These are phyloP conservation scores for Tolypocladium cylindrosporum DNA, from an alignment of 2,329 filamentous ascomycete genomes.

Conservation along the genomic window DNA sequence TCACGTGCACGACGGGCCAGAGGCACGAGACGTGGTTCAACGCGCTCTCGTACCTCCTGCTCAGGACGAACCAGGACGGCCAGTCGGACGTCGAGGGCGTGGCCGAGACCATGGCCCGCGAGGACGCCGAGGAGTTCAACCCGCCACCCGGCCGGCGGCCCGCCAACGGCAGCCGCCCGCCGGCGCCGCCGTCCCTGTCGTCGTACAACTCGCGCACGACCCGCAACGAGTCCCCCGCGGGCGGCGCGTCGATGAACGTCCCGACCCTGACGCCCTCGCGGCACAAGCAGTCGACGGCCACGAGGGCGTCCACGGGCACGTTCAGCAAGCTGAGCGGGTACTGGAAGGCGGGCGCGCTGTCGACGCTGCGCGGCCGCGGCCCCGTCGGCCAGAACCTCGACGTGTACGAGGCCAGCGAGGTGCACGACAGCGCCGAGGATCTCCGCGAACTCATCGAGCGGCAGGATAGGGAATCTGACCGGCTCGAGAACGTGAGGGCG, in stretches of 20 bases:
- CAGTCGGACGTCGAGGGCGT: constrained; percentile 51
- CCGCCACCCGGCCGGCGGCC: constrained; percentile 39
- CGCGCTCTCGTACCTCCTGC: constrained; percentile 81
- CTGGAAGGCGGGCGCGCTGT: constrained; percentile 41
- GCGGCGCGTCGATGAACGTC: constrained; percentile 38
- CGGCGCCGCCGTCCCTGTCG: constrained; percentile 56
- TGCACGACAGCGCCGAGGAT: constrained; percentile 75
- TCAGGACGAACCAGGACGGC: constrained; percentile 61
- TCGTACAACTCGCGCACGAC: constrained; percentile 71
- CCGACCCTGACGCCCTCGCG: constrained; percentile 47
- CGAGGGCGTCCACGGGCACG: constrained; percentile 32
- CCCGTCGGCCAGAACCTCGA: constrained; percentile 31
- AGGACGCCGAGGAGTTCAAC: constrained; percentile 74
- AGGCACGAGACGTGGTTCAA: constrained; percentile 99
- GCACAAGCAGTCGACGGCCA: constrained; percentile 22
- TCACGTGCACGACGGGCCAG: constrained; percentile 88
- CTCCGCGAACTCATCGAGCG: constrained; percentile 68
- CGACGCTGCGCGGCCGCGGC: constrained; percentile 42
- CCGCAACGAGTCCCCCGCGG: constrained; percentile 51
- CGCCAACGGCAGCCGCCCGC: constrained; percentile 33
- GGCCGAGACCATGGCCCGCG: constrained; percentile 45
- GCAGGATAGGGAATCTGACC: constrained; percentile 66
- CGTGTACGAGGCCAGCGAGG: constrained; percentile 52
- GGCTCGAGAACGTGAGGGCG: constrained; percentile 87
- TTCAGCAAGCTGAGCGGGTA: constrained; percentile 51